Base-by-base conservation (phyloP, 441 rosid genomes). In the Biscutella laevigata region DNA sequence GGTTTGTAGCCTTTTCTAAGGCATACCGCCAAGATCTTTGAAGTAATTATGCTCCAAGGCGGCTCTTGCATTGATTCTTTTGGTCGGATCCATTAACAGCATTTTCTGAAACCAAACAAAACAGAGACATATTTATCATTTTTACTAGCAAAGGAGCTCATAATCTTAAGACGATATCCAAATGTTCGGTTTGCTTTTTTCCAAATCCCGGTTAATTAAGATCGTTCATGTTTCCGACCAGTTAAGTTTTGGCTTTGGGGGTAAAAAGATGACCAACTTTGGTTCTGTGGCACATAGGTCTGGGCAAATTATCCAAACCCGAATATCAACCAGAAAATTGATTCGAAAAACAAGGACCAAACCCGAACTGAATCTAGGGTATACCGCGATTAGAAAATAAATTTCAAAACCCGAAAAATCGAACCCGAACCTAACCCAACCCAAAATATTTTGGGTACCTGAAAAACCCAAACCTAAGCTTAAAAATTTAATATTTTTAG, bases 11-110 rank as follows among this genome's bases (percentile, higher is more conserved):
- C 9, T 44, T 49, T 24, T 48, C 64, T 69, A 84, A 22, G 96
- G 94, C 59, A 84, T 80, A 66, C 68, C 79, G 27, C 76, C 83
- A 16, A 85, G 70, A 62, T 89, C 97, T 79, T 71, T 80, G 83
- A 89, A 89, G 80, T 89, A 89, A 14, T 75, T 94, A 62, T 90
- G 98, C 78, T 90, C 95, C 24, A 90, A 72, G 16, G 96, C 98
- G 17, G 55, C 79, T 77, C 88, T 75, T 38, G 98, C 98, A 1
- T 90, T 84, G 61, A 90, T 81, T 76, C 98, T 87, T 74, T 71
- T 79, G 53, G 77, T 67, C 15, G 96, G 98, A 73, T 90, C 98
- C 86, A 90, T 71, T 74, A 80, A 63, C 7, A 90, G 88, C 98
- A 87, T 90, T 90, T 83, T 84, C 98, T 90, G 86, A 24, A 53